Evolutionary conservation across 106 monocot species (phyloP), one percentile per base, ranked within the genome.

Genomic region (Dioscorea dumetorum): DNA sequence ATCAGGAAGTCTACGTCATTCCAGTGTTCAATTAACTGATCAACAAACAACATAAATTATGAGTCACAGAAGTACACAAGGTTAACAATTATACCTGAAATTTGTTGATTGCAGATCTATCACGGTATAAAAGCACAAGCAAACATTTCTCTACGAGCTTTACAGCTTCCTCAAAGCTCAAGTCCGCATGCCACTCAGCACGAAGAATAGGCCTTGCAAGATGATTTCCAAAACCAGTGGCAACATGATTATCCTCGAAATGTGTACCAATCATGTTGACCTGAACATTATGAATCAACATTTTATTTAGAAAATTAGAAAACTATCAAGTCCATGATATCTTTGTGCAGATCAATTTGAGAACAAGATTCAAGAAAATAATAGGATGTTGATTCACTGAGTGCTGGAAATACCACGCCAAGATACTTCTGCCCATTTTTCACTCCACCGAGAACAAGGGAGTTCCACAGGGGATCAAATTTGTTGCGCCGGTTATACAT

Each of bases 401-500:
- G 60, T 12, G 54, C 19, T 54, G 20, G 33, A 12, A 3, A 57
- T 75, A 81, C 81, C 81, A 81, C 65, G 53, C 81, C 80, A 61
- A 81, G 76, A 62, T 81, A 72, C 49, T 81, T 81, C 50, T 81
- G 60, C 4, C 81, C 76, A 50, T 81, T 81, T 57, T 81, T 81
- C 5, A 81, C 71, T 49, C 81, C 81, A 68, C 72, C 81, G 28
- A 81, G 76, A 61, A 81, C 67, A 4, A 81, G 71, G 22, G 76
- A 71, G 20, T 76, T 81, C 72, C 76, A 81, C 18, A 81, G 24
- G 64, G 81, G 81, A 72, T 81, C 57, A 60, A 81, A 81, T 24
- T 81, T 81, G 63, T 81, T 81, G 61, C 81, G 81, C 49, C 81
- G 72, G 49, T 76, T 76, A 41, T 76, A 81, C 81, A 81, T 81